These are phyloP conservation scores for Clonostachys chloroleuca DNA, from an alignment of 2,329 filamentous ascomycete species.

Conservation along the genomic window DNA sequence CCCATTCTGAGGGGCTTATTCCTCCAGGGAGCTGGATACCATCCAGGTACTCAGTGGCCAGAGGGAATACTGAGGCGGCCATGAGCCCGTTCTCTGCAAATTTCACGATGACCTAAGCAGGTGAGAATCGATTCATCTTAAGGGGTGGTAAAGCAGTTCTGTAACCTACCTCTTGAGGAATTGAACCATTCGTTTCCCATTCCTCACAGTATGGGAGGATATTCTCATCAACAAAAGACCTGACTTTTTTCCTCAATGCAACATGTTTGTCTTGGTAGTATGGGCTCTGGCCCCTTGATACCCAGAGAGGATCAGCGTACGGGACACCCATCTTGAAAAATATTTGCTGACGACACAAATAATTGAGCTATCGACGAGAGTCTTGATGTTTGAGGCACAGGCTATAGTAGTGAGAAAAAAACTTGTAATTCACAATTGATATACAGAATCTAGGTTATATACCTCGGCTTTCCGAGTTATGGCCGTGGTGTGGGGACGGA, in stretches of 20 bases:
- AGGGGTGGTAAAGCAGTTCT: neutral
- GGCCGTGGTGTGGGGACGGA: too few relatives aligned
- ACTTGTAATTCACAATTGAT: too few relatives aligned
- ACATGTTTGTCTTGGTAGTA: neutral
- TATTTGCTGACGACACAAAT: too few relatives aligned
- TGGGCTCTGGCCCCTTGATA: neutral
- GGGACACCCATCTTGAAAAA: neutral
- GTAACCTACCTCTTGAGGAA: neutral
- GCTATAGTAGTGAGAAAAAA: too few relatives aligned
- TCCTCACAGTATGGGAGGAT: neutral
- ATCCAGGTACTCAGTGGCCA: neutral
- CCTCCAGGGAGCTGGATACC: neutral
- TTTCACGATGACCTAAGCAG: too few relatives aligned
- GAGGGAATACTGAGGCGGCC: conserved; percentile 1
- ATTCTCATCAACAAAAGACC: neutral
- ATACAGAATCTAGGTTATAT: too few relatives aligned
- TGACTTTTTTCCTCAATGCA: neutral
- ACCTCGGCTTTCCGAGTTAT: too few relatives aligned
- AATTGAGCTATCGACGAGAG: too few relatives aligned
- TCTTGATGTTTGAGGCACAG: too few relatives aligned
- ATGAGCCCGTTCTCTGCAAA: neutral
- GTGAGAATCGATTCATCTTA: too few relatives aligned
- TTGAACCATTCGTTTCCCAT: neutral
- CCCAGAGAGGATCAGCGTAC: neutral
- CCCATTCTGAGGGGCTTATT: conserved; percentile 40